phyloP scores from a whole-genome alignment of 169 alveolate genomes.

The Plasmodium knowlesi region DNA sequence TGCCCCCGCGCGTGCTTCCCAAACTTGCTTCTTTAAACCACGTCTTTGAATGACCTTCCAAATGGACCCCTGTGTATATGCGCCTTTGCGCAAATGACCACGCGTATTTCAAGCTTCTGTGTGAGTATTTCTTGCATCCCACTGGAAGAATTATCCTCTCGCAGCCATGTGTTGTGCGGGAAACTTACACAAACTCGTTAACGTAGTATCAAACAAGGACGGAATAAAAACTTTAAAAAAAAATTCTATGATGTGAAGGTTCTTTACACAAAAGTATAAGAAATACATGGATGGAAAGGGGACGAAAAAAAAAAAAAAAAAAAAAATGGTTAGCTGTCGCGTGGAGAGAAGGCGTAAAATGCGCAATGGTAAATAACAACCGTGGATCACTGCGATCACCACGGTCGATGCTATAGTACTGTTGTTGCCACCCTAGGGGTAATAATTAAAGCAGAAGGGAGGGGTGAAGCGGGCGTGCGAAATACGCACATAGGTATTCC shows the following conservation, averaged over 20 bases:
- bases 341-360: neutral
- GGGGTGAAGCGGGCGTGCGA: neutral
- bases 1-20: neutral
- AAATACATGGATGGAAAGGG: neutral
- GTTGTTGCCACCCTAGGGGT: neutral
- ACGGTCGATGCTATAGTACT: too few relatives aligned
- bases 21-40: constrained; percentile 1
- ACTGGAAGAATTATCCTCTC: neutral
- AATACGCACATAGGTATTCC: neutral
- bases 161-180: neutral
- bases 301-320: neutral
- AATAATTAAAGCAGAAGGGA: neutral
- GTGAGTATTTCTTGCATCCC: neutral
- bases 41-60: neutral
- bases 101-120: neutral
- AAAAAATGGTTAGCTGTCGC: neutral
- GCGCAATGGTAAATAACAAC: neutral
- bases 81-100: neutral
- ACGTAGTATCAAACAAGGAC: neutral
- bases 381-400: neutral
- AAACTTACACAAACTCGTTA: neutral
- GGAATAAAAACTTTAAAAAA: constrained; percentile 19
- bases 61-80: neutral
- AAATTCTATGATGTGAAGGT: constrained; percentile 8
- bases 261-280: neutral